Evolutionary conservation across 257 asterid genomes (phyloP).

Genomic region (Gardenia jasminoides): DNA sequence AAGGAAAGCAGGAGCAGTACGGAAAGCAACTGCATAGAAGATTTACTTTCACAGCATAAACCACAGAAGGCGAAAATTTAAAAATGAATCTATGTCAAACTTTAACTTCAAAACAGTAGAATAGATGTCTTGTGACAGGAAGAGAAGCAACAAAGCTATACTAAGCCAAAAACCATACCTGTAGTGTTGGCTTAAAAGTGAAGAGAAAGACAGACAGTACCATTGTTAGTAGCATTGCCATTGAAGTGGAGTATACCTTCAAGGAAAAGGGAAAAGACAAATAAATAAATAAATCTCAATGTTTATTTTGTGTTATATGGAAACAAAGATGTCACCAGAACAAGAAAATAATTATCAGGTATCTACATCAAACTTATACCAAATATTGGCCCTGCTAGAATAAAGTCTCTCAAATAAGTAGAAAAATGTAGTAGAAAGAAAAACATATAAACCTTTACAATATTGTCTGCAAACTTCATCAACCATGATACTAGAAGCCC

Average conservation of each 20-base stretch:
- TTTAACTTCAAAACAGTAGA: neutral
- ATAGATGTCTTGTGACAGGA: neutral
- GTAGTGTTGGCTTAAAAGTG: constrained; percentile 84
- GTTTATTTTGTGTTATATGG: neutral
- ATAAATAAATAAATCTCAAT: neutral
- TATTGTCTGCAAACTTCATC: constrained; percentile 97
- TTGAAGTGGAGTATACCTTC: constrained; percentile 93
- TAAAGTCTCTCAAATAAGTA: neutral
- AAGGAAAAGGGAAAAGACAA: constrained; percentile 2
- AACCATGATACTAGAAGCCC: constrained; percentile 96
- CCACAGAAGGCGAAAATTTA: neutral
- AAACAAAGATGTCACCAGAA: neutral
- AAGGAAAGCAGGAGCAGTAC: neutral
- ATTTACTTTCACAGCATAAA: neutral
- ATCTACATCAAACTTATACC: neutral
- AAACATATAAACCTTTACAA: constrained; percentile 65
- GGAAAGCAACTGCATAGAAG: neutral
- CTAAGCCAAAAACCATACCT: constrained; percentile 38
- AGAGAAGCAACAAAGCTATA: neutral
- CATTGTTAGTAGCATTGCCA: constrained; percentile 97
- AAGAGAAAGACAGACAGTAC: constrained; percentile 75
- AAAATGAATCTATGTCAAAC: neutral
- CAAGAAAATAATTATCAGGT: neutral
- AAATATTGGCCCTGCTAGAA: neutral
- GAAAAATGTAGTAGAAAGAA: neutral